Evolutionary conservation across 352 stramenopile genomes (phyloP).

Genomic region (Sclerospora graminicola): DNA sequence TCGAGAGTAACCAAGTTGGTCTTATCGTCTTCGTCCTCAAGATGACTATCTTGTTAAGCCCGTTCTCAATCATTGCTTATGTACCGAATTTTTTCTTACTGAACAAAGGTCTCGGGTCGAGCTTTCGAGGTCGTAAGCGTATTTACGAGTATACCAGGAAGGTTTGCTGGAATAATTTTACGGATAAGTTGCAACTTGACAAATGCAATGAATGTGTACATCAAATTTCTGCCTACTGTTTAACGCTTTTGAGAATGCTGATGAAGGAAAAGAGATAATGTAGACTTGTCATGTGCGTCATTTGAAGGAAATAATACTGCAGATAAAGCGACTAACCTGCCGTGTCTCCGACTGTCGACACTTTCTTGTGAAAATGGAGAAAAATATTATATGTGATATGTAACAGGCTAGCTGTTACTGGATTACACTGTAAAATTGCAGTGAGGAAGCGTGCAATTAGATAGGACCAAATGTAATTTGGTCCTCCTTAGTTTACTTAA

Average conservation of each 20-base stretch:
- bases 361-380: constrained; percentile 35
- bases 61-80: constrained; percentile 92
- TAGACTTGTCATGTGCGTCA: constrained; percentile 78
- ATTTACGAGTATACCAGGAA: constrained; percentile 74
- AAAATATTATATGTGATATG: constrained; percentile 34
- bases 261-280: constrained; percentile 33
- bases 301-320: constrained; percentile 38
- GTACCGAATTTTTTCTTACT: constrained; percentile 96
- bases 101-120: constrained; percentile 65
- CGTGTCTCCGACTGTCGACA: constrained; percentile 44
- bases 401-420: too few species aligned
- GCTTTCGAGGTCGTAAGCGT: constrained; percentile 67
- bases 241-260: constrained; percentile 62
- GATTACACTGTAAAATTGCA: too few species aligned
- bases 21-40: constrained; percentile 77
- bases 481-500: too few species aligned
- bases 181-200: constrained; percentile 88
- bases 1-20: constrained; percentile 61
- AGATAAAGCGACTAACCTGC: constrained; percentile 29
- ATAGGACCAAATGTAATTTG: too few species aligned
- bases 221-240: constrained; percentile 89
- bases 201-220: constrained; percentile 81
- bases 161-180: too few species aligned
- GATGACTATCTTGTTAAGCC: constrained; percentile 69
- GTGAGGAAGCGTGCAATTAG: too few species aligned